phyloP scores from a whole-genome alignment of 148 eudicot species.

The Silene conica region DNA sequence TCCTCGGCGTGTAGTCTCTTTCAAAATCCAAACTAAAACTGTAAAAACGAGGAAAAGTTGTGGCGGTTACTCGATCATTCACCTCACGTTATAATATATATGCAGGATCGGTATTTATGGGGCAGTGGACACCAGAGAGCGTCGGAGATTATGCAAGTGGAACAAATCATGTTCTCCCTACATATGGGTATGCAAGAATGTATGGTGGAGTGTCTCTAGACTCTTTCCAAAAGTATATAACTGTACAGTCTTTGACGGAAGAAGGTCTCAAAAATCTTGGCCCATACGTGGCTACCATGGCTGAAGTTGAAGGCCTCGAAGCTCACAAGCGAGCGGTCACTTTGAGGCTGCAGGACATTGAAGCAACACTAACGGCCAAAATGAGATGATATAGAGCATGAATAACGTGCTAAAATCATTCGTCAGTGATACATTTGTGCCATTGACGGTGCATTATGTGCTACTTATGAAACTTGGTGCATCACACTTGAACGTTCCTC shows the following conservation, averaged over 20 bases:
- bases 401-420: not conserved
- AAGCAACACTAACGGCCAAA: slow-evolving; percentile 45
- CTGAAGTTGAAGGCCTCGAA: slow-evolving; percentile 89
- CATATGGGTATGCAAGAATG: slow-evolving; percentile 95
- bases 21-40: not conserved
- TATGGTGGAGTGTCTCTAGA: slow-evolving; percentile 91
- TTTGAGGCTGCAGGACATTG: slow-evolving; percentile 48
- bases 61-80: not conserved
- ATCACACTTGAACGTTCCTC: too few species aligned
- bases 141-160: slow-evolving; percentile 99
- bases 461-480: not conserved
- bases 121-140: slow-evolving; percentile 98
- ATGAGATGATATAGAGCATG: slow-evolving; percentile 13
- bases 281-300: slow-evolving; percentile 82
- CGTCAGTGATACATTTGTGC: not conserved
- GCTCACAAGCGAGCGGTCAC: slow-evolving; percentile 83
- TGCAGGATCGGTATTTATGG: slow-evolving; percentile 91
- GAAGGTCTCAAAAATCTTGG: slow-evolving; percentile 85
- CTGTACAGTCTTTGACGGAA: slow-evolving; percentile 90
- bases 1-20: too few species aligned
- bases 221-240: slow-evolving; percentile 92
- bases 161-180: slow-evolving; percentile 96
- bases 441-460: slow-evolving; percentile 3
- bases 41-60: not conserved
- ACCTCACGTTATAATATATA: not conserved